A percentile compares a stretch with the other conserved stretches of the same genome.
Evolutionary conservation across 2,329 filamentous ascomycete genomes (phyloP).

Genomic region (Trichoderma afroharzianum): DNA sequence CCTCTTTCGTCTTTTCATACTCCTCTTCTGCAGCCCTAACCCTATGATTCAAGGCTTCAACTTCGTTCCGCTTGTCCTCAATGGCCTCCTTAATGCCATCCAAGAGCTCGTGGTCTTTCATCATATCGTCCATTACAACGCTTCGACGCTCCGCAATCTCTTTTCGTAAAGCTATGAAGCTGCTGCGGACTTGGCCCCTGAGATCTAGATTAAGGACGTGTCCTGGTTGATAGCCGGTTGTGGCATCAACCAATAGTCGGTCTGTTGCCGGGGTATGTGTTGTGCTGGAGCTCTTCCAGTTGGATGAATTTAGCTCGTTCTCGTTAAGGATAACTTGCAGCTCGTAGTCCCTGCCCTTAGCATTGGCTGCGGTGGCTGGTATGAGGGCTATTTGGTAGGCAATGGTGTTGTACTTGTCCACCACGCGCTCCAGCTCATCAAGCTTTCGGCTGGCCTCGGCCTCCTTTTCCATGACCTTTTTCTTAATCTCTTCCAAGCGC

Average conservation of each 20-base stretch:
- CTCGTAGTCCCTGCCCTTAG: constrained; percentile 81
- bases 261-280: constrained; percentile 50
- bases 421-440: constrained; percentile 85
- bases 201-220: constrained; percentile 88
- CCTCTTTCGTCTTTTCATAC: constrained; percentile 88
- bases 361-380: constrained; percentile 77
- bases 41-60: constrained; percentile 85
- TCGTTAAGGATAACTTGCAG: constrained; percentile 78
- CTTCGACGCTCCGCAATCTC: constrained; percentile 89
- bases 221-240: constrained; percentile 83
- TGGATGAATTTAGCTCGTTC: constrained; percentile 68
- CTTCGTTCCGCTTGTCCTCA: constrained; percentile 89
- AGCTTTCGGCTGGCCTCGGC: constrained; percentile 79
- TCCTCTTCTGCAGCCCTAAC: constrained; percentile 87
- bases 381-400: constrained; percentile 93
- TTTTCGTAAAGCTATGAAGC: constrained; percentile 74
- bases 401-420: constrained; percentile 89
- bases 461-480: constrained; percentile 79
- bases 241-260: constrained; percentile 74
- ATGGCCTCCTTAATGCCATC: constrained; percentile 96
- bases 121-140: constrained; percentile 78
- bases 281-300: constrained; percentile 40
- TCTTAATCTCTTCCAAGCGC: constrained; percentile 81
- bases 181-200: constrained; percentile 74
- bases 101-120: constrained; percentile 90